Evolutionary conservation across 805 yeast genomes (phyloP).

Genomic region (Pichia kluyveri): DNA sequence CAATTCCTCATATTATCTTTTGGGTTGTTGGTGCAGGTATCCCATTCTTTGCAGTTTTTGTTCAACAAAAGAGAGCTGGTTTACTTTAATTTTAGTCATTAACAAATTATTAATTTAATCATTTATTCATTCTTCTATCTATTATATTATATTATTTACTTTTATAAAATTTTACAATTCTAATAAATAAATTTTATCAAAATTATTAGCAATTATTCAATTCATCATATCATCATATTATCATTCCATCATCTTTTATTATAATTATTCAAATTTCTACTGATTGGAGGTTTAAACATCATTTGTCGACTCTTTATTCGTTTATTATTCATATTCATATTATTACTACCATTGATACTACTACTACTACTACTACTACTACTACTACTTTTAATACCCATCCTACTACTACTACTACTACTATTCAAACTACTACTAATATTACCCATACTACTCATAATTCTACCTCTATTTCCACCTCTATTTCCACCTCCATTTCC

Average conservation of each 20-base stretch:
- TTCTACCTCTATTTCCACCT: neutral
- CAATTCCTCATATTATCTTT: constrained; percentile 72
- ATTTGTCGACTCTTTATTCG: neutral
- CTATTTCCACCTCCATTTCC: neutral
- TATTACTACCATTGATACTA: neutral
- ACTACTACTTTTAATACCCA: neutral
- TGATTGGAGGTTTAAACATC: constrained; percentile 1
- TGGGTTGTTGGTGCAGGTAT: constrained; percentile 59
- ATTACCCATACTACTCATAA: too few relatives aligned
- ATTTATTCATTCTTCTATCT: neutral
- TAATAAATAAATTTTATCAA: too few relatives aligned
- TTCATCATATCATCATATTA: neutral
- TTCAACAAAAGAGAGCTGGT: constrained; percentile 87
- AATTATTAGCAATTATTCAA: neutral
- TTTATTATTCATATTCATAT: neutral
- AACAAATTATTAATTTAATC: too few relatives aligned
- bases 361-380: too few relatives aligned
- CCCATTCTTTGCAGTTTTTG: constrained; percentile 72
- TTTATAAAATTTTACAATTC: neutral
- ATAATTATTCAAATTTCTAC: neutral
- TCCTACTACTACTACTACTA: neutral
- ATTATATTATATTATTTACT: neutral
- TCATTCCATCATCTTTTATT: too few relatives aligned
- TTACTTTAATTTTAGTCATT: neutral
- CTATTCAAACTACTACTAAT: neutral